A percentile compares a stretch with the other conserved stretches of the same genome.
Evolutionary conservation across 2,329 filamentous ascomycete genomes (phyloP).

Genomic region (Pestalotiopsis sp.): DNA sequence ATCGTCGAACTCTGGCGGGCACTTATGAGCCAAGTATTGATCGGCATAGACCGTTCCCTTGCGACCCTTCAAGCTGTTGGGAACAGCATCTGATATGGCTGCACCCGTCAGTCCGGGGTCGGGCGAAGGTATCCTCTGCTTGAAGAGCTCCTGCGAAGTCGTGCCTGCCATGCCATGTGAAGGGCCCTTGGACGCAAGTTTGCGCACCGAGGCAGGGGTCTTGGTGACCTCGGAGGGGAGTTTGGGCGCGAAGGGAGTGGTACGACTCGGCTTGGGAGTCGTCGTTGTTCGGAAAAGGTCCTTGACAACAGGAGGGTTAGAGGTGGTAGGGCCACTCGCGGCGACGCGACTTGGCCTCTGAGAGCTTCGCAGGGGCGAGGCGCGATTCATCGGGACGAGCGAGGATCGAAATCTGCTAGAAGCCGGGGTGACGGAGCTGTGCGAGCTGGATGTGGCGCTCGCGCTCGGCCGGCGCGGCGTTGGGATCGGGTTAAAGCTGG

Average conservation of each 20-base stretch:
- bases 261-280: slow-evolving; percentile 26
- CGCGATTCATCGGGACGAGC: slow-evolving; percentile 29
- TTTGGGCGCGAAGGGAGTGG: slow-evolving; percentile 27
- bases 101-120: slow-evolving; percentile 58
- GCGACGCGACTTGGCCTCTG: slow-evolving; percentile 18
- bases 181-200: slow-evolving; percentile 38
- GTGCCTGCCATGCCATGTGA: slow-evolving; percentile 51
- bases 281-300: slow-evolving; percentile 31
- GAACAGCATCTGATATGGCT: slow-evolving; percentile 52
- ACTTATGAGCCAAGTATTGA: slow-evolving; percentile 57
- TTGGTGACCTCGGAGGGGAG: slow-evolving; percentile 26
- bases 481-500: slow-evolving; percentile 19
- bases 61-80: slow-evolving; percentile 46
- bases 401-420: slow-evolving; percentile 32
- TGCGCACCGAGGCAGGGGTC: slow-evolving; percentile 24
- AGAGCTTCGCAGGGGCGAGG: slow-evolving; percentile 23
- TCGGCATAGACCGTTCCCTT: slow-evolving; percentile 60
- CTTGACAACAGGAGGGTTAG: slow-evolving; percentile 15
- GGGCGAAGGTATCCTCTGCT: slow-evolving; percentile 59
- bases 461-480: slow-evolving; percentile 29
- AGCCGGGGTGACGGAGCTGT: slow-evolving; percentile 28
- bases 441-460: slow-evolving; percentile 22
- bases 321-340: background rate
- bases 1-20: slow-evolving; percentile 57
- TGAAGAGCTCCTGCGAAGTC: slow-evolving; percentile 52